These are phyloP conservation scores for Populus trichocarpa DNA, from an alignment of 441 rosid genomes.

Conservation along the genomic window DNA sequence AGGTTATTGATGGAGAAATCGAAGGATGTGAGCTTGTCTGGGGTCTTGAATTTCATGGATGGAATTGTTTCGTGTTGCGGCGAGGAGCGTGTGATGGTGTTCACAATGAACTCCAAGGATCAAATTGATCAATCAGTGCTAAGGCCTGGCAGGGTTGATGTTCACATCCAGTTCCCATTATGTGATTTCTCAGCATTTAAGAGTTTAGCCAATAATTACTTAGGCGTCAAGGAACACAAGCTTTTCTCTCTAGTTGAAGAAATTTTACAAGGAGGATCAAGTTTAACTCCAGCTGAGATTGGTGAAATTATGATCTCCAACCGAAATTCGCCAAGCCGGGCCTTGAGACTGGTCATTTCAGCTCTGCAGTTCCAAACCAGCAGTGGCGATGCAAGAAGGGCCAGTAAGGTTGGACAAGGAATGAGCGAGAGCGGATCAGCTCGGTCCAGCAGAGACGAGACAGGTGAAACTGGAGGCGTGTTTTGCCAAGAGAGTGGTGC, in stretches of 20 bases:
- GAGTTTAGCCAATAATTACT: constrained; percentile 45
- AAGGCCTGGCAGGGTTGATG: constrained; percentile 66
- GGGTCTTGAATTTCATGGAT: constrained; percentile 59
- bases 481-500: constrained; percentile 30
- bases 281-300: constrained; percentile 60
- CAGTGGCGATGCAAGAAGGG: constrained; percentile 32
- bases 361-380: constrained; percentile 40
- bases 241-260: constrained; percentile 63
- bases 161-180: constrained; percentile 50
- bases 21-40: constrained; percentile 34
- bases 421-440: constrained; percentile 20
- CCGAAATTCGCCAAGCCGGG: constrained; percentile 55
- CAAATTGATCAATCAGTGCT: constrained; percentile 39
- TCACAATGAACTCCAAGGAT: constrained; percentile 52
- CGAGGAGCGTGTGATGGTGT: constrained; percentile 58
- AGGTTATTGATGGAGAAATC: constrained; percentile 45
- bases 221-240: constrained; percentile 58
- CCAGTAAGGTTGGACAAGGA: constrained; percentile 17
- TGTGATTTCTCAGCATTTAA: constrained; percentile 53
- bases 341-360: constrained; percentile 48
- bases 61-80: constrained; percentile 47
- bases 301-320: constrained; percentile 63
- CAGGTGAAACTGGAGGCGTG: constrained; percentile 18
- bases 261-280: constrained; percentile 43
- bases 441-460: constrained; percentile 15